Percentiles rank a stretch among this genome's conserved stretches.
Conservation (phyloP, 768 basidiomycete genomes). For the Candolleomyces efflorescens region DNA sequence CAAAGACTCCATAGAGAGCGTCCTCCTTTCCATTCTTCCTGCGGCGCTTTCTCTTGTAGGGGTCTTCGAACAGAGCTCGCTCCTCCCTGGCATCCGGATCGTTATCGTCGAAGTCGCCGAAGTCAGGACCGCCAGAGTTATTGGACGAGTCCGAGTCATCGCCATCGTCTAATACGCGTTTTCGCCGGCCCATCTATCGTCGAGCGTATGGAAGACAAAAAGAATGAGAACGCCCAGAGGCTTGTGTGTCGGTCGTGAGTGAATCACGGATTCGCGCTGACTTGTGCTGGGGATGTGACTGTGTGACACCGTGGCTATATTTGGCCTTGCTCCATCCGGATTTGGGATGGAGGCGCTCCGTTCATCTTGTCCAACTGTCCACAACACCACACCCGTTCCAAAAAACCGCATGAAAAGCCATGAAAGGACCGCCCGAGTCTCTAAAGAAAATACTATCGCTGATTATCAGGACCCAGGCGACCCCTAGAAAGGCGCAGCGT, state of each 20-base stretch:
- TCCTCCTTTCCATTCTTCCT: slow-evolving; percentile 66
- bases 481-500: no score
- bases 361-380: not conserved
- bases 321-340: slow-evolving; percentile 1
- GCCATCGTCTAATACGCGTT: slow-evolving; percentile 71
- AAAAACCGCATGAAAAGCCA: no score
- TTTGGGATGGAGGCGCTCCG: not conserved
- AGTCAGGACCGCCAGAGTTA: slow-evolving; percentile 47
- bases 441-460: no score
- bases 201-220: not conserved
- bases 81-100: slow-evolving; percentile 69
- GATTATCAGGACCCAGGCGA: no score
- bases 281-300: not conserved
- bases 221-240: not conserved
- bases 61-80: slow-evolving; percentile 71
- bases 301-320: not conserved
- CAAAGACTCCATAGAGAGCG: slow-evolving; percentile 74
- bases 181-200: slow-evolving; percentile 63
- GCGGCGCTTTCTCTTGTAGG: slow-evolving; percentile 68
- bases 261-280: not conserved
- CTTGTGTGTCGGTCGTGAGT: not conserved
- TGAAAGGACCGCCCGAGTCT: no score
- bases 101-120: slow-evolving; percentile 34
- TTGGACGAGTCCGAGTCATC: slow-evolving; percentile 69
- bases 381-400: no score